Conservation (phyloP, 257 asterid genomes). For the Solanum ossicruentum region DNA sequence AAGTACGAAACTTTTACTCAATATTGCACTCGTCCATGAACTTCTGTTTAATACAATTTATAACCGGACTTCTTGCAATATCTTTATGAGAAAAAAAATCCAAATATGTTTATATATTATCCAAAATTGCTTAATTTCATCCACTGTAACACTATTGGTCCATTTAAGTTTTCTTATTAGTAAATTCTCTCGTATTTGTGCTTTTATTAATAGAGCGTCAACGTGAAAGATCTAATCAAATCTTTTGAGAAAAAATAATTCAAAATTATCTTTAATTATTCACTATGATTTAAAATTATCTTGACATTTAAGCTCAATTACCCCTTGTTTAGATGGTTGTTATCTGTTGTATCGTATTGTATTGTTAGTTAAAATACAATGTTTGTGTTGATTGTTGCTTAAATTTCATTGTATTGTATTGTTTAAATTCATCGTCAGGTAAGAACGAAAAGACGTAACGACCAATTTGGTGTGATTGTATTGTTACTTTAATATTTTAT, state of each 20-base stretch:
- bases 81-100: not conserved
- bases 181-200: not conserved
- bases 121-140: not conserved
- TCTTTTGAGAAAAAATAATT: fast-evolving
- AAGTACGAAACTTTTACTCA: not conserved
- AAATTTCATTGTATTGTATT: too few species aligned
- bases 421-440: too few species aligned
- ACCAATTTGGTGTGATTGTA: too few species aligned
- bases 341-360: too few species aligned
- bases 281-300: not conserved
- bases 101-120: not conserved
- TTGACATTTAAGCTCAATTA: not conserved
- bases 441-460: too few species aligned
- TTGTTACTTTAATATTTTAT: too few species aligned
- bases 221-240: not conserved
- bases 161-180: not conserved
- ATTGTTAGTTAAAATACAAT: too few species aligned
- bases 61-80: not conserved
- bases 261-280: not conserved
- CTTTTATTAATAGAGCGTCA: not conserved
- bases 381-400: too few species aligned
- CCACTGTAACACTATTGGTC: too few species aligned
- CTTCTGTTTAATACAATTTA: not conserved
- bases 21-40: not conserved
- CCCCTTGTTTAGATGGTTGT: too few species aligned